Percentiles rank a stretch among this genome's conserved stretches.
Conservation (phyloP, 805 yeast species). For the Lachancea quebecensis region DNA sequence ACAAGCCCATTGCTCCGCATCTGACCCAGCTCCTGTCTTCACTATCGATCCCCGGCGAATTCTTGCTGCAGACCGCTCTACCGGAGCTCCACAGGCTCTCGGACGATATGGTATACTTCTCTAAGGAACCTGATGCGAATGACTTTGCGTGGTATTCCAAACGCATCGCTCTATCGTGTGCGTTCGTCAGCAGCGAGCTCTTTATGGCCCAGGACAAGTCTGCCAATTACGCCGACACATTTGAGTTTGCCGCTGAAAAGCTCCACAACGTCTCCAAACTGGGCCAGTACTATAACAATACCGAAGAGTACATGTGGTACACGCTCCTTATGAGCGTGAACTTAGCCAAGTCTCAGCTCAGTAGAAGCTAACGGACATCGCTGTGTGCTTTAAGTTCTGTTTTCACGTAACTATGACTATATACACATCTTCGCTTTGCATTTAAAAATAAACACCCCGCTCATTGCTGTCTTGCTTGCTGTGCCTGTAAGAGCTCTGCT, state of each 20-base stretch:
- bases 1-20: conserved; percentile 32
- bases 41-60: conserved; percentile 55
- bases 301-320: conserved; percentile 74
- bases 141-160: conserved; percentile 94
- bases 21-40: conserved; percentile 42
- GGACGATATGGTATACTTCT: conserved; percentile 75
- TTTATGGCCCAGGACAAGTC: conserved; percentile 75
- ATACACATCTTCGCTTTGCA: conserved; percentile 6
- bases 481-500: conserved; percentile 42
- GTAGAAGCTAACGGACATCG: conserved; percentile 33
- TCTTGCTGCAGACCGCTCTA: conserved; percentile 44
- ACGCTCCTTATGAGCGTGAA: conserved; percentile 56
- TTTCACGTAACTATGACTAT: background rate
- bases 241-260: conserved; percentile 55
- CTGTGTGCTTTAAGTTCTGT: background rate
- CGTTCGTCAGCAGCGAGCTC: conserved; percentile 69
- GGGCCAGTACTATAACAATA: conserved; percentile 55
- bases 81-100: conserved; percentile 66
- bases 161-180: conserved; percentile 59
- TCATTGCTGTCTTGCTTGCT: conserved; percentile 17
- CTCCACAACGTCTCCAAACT: conserved; percentile 45
- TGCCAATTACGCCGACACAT: conserved; percentile 46
- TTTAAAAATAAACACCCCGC: background rate
- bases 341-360: conserved; percentile 61
- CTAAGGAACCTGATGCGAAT: conserved; percentile 65